Percentiles rank a stretch among this genome's conserved stretches.
Evolutionary conservation across 441 rosid species (phyloP).

Genomic region (Eruca vesicaria): DNA sequence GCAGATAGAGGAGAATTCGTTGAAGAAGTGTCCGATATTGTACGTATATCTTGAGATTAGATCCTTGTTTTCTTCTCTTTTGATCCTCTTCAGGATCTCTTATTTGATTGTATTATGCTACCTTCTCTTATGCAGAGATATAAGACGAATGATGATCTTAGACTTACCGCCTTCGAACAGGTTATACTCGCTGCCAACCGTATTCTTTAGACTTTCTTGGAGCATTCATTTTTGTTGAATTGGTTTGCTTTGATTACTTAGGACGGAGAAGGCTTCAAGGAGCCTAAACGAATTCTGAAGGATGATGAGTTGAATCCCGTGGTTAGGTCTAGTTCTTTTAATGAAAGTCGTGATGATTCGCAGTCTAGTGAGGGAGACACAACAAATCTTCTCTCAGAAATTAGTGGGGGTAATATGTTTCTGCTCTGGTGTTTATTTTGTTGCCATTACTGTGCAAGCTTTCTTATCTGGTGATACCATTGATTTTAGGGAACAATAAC

Average conservation of each 20-base stretch:
- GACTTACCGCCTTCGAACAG: slow-evolving; percentile 54
- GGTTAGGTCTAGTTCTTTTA: slow-evolving; percentile 34
- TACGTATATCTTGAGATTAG: slow-evolving; percentile 39
- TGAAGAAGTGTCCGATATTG: slow-evolving; percentile 58
- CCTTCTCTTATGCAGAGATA: slow-evolving; percentile 46
- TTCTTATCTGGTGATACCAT: slow-evolving; percentile 13
- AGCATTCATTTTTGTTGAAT: slow-evolving; percentile 10
- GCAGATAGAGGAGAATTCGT: slow-evolving; percentile 64
- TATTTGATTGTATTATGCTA: neutral
- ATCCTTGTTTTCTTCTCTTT: slow-evolving; percentile 4
- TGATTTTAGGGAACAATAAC: slow-evolving; percentile 48
- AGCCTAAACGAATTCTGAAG: slow-evolving; percentile 55
- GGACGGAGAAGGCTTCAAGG: slow-evolving; percentile 64
- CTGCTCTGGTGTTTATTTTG: slow-evolving; percentile 3
- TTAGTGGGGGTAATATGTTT: slow-evolving; percentile 40
- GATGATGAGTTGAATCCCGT: slow-evolving; percentile 45
- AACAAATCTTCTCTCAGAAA: slow-evolving; percentile 25
- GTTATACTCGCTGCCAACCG: neutral
- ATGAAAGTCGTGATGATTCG: slow-evolving; percentile 23
- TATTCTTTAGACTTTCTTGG: neutral
- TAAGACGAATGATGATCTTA: slow-evolving; percentile 40
- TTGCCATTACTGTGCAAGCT: neutral
- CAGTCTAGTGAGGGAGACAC: slow-evolving; percentile 34
- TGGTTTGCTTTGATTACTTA: slow-evolving; percentile 35
- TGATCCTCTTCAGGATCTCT: neutral